Percentiles rank a stretch among this genome's conserved stretches.
Conservation (phyloP, 371 early-diverging fungal genomes). For the Catenaria anguillulae region DNA sequence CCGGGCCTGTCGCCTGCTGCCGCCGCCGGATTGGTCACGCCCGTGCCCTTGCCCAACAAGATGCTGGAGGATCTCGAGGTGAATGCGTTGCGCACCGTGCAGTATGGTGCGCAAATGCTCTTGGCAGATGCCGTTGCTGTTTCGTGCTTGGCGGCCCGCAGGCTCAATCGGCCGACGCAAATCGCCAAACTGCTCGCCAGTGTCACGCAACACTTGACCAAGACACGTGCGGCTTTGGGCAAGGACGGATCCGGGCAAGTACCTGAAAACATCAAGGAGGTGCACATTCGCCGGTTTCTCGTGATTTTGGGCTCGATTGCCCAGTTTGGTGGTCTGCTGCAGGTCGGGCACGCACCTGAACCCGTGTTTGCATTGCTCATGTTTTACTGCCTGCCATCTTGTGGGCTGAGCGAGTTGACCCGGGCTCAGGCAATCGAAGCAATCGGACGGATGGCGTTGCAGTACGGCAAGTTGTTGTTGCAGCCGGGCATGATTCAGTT, state of each 20-base stretch:
- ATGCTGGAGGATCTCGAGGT: no score
- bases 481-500: constrained; percentile 61
- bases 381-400: neutral
- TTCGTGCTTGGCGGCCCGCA: neutral
- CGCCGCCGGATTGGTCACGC: neutral
- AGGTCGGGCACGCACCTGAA: neutral
- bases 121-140: neutral
- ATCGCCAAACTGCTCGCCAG: no score
- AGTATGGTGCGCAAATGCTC: neutral
- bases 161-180: neutral
- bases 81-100: neutral
- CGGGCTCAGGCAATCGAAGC: neutral
- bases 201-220: neutral
- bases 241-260: neutral
- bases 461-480: constrained; percentile 58
- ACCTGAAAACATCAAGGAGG: neutral
- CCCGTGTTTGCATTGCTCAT: neutral
- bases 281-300: neutral
- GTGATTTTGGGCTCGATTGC: neutral
- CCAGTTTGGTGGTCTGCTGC: neutral
- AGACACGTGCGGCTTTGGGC: neutral
- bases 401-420: neutral
- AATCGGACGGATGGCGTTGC: neutral
- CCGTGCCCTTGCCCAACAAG: no score
- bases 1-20: neutral